These are phyloP conservation scores for Hansenula lynferdii DNA, from an alignment of 1,139 yeast genomes.

Conservation along the genomic window DNA sequence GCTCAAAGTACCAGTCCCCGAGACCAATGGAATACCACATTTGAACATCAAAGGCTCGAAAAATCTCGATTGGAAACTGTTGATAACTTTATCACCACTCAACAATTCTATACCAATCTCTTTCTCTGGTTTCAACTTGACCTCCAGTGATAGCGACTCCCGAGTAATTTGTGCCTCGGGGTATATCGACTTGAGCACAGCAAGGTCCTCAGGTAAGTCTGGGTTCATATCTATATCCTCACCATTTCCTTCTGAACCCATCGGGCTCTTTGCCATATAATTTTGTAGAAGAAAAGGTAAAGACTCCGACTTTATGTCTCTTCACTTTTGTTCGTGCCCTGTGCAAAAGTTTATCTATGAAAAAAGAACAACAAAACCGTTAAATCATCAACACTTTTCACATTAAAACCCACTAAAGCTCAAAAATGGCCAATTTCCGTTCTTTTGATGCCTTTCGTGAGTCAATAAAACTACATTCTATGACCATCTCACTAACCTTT, in stretches of 20 bases:
- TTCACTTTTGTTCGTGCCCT: no score
- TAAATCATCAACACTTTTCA: no score
- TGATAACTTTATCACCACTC: constrained; percentile 1
- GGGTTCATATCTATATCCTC: no score
- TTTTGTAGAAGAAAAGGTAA: no score
- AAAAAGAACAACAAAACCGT: neutral
- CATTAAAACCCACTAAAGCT: no score
- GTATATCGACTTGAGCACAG: constrained; percentile 43
- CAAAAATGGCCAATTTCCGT: constrained; percentile 38
- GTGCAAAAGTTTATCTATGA: neutral
- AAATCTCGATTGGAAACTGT: constrained; percentile 2
- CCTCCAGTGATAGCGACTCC: constrained; percentile 2
- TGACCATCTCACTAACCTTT: no score
- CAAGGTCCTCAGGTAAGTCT: no score
- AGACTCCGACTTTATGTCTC: no score
- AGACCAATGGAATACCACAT: constrained; percentile 15
- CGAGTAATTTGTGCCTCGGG: constrained; percentile 29
- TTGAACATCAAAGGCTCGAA: constrained; percentile 18
- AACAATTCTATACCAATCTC: constrained; percentile 7
- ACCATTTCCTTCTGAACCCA: no score
- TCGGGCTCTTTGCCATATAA: no score
- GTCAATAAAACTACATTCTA: no score
- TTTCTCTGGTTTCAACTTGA: constrained; percentile 15
- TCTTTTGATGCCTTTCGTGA: constrained; percentile 84
- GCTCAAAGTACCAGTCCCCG: constrained; percentile 24